Base-by-base conservation (phyloP, 2,329 filamentous ascomycete genomes). In the Aspergillus sp. region DNA sequence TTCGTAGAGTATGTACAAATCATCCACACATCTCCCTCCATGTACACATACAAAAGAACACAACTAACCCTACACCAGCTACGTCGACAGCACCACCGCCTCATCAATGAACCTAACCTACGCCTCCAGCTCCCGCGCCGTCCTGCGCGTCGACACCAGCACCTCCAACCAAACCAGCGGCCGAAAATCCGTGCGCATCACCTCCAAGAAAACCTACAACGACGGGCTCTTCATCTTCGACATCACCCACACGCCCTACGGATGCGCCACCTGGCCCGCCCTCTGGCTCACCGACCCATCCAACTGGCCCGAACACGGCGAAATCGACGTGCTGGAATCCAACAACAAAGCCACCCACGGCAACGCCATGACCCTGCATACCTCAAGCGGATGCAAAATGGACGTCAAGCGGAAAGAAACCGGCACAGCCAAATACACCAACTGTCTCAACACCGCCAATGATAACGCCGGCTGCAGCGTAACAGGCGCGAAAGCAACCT, bases 211-310 rank as follows among this genome's bases (percentile, higher is more conserved):
- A 50, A 82, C 82, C 50, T 89, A 88, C 73, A 73, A 86, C 68
- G 74, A 71, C 15, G 87, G 87, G 0, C 82, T 89, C n/a, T 89
- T 89, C 75, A 77, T 89, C 67, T 89, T 89, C 68, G 86, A 89
- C 68, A 79, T 89, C 65, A 80, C 82, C 62, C 87, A 89, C 73
- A 84, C 84, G 0, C 87, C 87, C 0, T 84, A 80, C 67, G 87
- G 86, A 47, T 89, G 87, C 68, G 86, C 81, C 3, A 86, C 82
- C 21, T 90, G 85, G 88, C 85, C 86, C 2, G 82, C 88, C 0
- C 80, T 90, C 8, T 90, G 88, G 88, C 78, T 90, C 7, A 80
- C 81, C 0, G 88, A 90, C 70, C 76, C 80, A 0, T 73, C 70
- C 65, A 82, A 87, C 75, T 88, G 87, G 88, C 87, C 88, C 3